phyloP scores from a whole-genome alignment of 1,284 basidiomycete genomes.

The Moesziomyces antarcticus region DNA sequence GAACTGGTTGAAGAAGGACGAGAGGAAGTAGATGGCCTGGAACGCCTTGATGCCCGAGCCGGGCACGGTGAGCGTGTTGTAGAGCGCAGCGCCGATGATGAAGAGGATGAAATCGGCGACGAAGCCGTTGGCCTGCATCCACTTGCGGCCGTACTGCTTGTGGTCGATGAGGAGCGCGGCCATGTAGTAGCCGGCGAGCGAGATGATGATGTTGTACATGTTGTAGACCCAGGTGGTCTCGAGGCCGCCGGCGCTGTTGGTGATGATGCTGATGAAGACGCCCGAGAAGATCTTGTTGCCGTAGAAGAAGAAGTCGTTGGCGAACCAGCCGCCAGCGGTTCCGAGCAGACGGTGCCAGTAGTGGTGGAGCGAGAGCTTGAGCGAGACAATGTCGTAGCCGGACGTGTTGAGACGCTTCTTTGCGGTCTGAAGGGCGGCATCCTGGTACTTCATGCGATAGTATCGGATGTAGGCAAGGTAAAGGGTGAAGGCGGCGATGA shows the following conservation, averaged over 20 bases:
- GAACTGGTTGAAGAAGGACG: slow-evolving; percentile 72
- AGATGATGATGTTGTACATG: slow-evolving; percentile 70
- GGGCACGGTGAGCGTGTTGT: slow-evolving; percentile 64
- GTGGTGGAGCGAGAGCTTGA: slow-evolving; percentile 71
- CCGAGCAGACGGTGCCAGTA: slow-evolving; percentile 72
- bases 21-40: slow-evolving; percentile 72
- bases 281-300: slow-evolving; percentile 67
- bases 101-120: slow-evolving; percentile 70
- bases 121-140: slow-evolving; percentile 72
- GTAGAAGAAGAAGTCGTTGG: slow-evolving; percentile 72
- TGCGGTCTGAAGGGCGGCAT: slow-evolving; percentile 68
- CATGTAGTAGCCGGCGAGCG: slow-evolving; percentile 72
- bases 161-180: slow-evolving; percentile 73
- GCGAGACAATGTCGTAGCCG: slow-evolving; percentile 71
- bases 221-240: slow-evolving; percentile 72
- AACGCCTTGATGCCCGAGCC: slow-evolving; percentile 68
- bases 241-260: slow-evolving; percentile 67
- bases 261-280: slow-evolving; percentile 69
- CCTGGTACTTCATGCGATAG: slow-evolving; percentile 69
- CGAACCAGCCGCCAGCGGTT: slow-evolving; percentile 71
- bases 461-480: slow-evolving; percentile 73
- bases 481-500: slow-evolving; percentile 71
- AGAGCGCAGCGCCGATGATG: slow-evolving; percentile 69
- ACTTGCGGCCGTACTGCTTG: slow-evolving; percentile 70
- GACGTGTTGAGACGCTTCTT: slow-evolving; percentile 70